Evolutionary conservation across 2,329 filamentous ascomycete species (phyloP).

Genomic region (Tetracladium maxilliforme): DNA sequence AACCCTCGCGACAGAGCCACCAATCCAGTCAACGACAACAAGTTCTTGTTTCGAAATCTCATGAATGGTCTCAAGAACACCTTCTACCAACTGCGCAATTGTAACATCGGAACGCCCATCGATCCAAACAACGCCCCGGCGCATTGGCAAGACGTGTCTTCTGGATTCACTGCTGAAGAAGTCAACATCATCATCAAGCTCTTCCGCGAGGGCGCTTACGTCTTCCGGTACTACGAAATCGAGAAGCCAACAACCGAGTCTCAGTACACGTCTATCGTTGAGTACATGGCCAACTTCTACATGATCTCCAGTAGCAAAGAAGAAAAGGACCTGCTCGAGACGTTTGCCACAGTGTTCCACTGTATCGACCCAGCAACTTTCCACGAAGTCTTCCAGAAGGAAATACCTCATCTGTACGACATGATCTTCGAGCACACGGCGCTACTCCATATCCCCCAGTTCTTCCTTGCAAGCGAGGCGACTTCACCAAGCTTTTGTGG

Average conservation of each 20-base stretch:
- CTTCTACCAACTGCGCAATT: slow-evolving; percentile 86
- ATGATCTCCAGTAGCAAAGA: slow-evolving; percentile 90
- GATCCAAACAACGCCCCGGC: slow-evolving; percentile 66
- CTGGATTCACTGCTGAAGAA: slow-evolving; percentile 93
- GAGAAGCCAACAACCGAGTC: slow-evolving; percentile 63
- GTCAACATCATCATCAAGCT: slow-evolving; percentile 93
- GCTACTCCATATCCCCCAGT: slow-evolving; percentile 89
- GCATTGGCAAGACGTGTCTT: slow-evolving; percentile 93
- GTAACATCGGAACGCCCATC: slow-evolving; percentile 61
- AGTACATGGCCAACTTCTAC: slow-evolving; percentile 88
- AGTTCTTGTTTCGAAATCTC: slow-evolving; percentile 92
- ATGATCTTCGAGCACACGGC: slow-evolving; percentile 97
- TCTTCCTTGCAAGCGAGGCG: slow-evolving; percentile 95
- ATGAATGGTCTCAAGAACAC: slow-evolving; percentile 93
- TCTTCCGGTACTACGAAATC: slow-evolving; percentile 93
- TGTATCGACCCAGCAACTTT: slow-evolving; percentile 97
- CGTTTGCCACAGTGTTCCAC: slow-evolving; percentile 96
- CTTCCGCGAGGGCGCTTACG: slow-evolving; percentile 89
- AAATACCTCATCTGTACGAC: slow-evolving; percentile 91
- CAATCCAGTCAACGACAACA: slow-evolving; percentile 91
- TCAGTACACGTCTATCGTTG: slow-evolving; percentile 66
- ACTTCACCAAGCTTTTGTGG: slow-evolving; percentile 96
- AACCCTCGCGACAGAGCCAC: slow-evolving; percentile 79
- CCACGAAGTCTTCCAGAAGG: slow-evolving; percentile 94
- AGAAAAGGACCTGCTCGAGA: slow-evolving; percentile 93